Percentiles rank a stretch among this genome's conserved stretches.
Conservation (phyloP, 2,329 filamentous ascomycete species). For the Paracoccidioides brasiliensis region DNA sequence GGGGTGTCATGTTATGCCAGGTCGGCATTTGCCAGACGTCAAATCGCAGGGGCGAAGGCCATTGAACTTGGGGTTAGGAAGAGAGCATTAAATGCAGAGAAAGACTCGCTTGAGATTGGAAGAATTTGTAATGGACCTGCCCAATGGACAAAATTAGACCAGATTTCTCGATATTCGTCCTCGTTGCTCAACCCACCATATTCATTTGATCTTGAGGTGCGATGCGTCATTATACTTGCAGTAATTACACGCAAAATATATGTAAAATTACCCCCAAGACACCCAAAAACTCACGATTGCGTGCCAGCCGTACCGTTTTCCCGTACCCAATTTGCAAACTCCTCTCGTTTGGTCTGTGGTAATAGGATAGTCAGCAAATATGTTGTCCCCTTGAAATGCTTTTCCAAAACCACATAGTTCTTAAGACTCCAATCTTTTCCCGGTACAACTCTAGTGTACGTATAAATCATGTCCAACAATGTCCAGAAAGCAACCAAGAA, state of each 20-base stretch:
- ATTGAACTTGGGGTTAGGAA: background rate
- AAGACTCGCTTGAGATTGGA: background rate
- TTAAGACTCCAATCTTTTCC: too few relatives aligned
- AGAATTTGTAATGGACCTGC: background rate
- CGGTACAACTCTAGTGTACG: too few relatives aligned
- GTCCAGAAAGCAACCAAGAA: background rate
- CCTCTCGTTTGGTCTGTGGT: slow-evolving; percentile 48
- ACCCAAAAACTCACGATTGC: slow-evolving; percentile 9
- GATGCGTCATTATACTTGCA: background rate
- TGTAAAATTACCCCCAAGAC: background rate
- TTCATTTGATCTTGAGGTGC: background rate
- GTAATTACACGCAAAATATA: background rate
- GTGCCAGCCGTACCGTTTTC: slow-evolving; percentile 21
- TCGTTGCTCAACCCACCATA: background rate
- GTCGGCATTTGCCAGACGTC: background rate
- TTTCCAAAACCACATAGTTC: background rate
- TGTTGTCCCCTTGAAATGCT: background rate
- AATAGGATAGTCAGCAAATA: slow-evolving; percentile 9
- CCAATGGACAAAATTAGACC: background rate
- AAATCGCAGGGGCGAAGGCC: background rate
- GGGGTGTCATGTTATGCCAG: background rate
- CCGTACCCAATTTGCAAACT: slow-evolving; percentile 63
- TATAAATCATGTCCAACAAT: too few relatives aligned
- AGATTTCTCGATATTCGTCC: background rate
- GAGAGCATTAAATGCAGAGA: background rate